These are phyloP conservation scores for Cystobasidiaceae sp. DNA, from an alignment of 1,284 basidiomycete species.

Conservation along the genomic window DNA sequence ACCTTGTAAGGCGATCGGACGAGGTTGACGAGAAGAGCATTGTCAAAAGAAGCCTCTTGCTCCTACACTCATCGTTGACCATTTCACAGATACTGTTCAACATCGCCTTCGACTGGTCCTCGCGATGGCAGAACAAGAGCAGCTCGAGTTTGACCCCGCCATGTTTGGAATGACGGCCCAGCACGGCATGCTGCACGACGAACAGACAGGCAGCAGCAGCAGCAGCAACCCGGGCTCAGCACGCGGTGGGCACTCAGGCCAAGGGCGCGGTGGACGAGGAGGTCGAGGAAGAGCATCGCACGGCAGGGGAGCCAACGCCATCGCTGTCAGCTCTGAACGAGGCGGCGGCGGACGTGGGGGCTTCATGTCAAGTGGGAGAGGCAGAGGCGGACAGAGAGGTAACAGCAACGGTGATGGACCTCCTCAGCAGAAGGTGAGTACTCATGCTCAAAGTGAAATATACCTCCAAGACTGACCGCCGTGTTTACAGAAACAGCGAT, in stretches of 20 bases:
- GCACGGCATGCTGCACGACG: conserved; percentile 4
- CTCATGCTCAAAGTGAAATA: neutral
- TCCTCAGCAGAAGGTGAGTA: conserved; percentile 1
- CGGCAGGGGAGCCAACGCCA: too few relatives aligned
- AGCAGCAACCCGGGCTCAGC: neutral
- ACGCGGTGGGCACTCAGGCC: neutral
- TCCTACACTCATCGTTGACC: too few relatives aligned
- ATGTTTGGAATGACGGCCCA: conserved; percentile 30
- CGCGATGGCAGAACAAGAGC: neutral
- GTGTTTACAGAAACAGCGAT: neutral
- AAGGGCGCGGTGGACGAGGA: neutral
- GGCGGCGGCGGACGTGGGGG: neutral
- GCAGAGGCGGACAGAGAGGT: neutral
- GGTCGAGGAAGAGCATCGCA: neutral
- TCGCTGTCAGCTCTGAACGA: too few relatives aligned
- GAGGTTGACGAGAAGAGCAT: neutral
- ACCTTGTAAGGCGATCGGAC: neutral
- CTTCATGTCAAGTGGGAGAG: neutral
- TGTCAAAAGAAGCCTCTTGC: too few relatives aligned
- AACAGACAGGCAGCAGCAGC: neutral
- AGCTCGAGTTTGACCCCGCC: conserved; percentile 28
- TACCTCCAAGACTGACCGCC: neutral
- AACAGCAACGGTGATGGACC: neutral
- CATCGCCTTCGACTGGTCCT: too few relatives aligned
- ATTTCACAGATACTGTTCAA: too few relatives aligned